These are phyloP conservation scores for Arthrocladium fulminans DNA, from an alignment of 2,329 filamentous ascomycete species.

Conservation along the genomic window DNA sequence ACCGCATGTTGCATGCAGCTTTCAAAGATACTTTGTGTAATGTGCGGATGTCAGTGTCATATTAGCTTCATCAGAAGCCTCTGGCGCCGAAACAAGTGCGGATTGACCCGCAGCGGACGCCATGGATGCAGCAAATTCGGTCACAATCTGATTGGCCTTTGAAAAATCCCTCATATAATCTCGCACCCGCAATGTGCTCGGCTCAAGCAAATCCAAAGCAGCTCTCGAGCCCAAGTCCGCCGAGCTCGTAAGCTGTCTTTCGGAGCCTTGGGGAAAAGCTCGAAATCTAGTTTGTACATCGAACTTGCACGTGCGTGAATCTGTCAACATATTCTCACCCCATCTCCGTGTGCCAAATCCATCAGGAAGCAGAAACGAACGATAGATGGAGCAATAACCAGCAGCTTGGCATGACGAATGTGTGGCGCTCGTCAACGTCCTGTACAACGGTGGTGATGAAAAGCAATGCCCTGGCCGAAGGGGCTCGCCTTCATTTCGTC, in stretches of 20 bases:
- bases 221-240: not conserved
- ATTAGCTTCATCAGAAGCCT: conserved; percentile 14
- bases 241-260: not conserved
- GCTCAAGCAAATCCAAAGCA: not conserved
- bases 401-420: too few species aligned
- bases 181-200: conserved; percentile 1
- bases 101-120: not conserved
- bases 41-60: conserved; percentile 9
- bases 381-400: too few species aligned
- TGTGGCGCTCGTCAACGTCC: too few species aligned
- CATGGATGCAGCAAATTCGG: not conserved
- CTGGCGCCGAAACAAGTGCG: not conserved
- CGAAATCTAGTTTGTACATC: not conserved
- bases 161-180: conserved; percentile 20
- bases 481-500: too few species aligned
- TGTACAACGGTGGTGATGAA: too few species aligned
- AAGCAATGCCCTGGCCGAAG: too few species aligned
- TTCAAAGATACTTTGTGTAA: not conserved
- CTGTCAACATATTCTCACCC: too few species aligned
- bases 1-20: conserved; percentile 1
- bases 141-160: conserved; percentile 13
- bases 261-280: not conserved
- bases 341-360: too few species aligned
- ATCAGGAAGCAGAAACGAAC: too few species aligned
- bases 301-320: not conserved